Conservation (phyloP, 257 asterid genomes). For the Plantago elongata region DNA sequence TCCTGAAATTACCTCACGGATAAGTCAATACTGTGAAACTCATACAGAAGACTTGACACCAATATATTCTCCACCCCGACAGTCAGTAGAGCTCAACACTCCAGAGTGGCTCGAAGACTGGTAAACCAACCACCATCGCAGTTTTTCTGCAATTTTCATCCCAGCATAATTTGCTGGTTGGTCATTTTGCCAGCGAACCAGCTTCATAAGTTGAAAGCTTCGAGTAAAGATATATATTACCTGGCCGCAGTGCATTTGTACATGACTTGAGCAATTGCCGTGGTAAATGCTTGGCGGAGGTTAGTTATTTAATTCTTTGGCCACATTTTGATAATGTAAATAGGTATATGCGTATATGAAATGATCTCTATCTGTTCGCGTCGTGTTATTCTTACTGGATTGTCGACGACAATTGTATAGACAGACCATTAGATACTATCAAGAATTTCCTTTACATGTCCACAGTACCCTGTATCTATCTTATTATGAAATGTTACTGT, state of each 20-base stretch:
- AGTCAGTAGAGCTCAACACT: constrained; percentile 51
- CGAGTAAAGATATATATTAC: background rate
- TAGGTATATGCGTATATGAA: constrained; percentile 34
- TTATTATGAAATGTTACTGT: too few species aligned
- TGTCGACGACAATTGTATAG: too few species aligned
- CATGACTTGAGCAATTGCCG: constrained; percentile 12
- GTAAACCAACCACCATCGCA: constrained; percentile 31
- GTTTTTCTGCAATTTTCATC: background rate
- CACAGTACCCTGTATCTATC: too few species aligned
- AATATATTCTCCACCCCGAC: constrained; percentile 35
- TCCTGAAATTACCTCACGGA: constrained; percentile 50
- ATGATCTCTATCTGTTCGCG: constrained; percentile 14
- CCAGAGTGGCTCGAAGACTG: constrained; percentile 91
- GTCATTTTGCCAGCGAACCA: background rate
- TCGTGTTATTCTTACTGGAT: background rate
- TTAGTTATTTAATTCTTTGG: constrained; percentile 19
- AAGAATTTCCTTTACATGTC: too few species aligned
- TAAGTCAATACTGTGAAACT: constrained; percentile 49
- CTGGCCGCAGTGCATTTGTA: background rate
- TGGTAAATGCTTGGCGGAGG: constrained; percentile 18
- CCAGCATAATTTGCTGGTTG: constrained; percentile 3
- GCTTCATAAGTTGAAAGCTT: background rate
- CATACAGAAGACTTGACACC: constrained; percentile 41
- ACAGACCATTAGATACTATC: too few species aligned
- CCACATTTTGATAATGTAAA: constrained; percentile 29